These are phyloP conservation scores for Madurella fahalii DNA, from an alignment of 2,329 filamentous ascomycete species.

Conservation along the genomic window DNA sequence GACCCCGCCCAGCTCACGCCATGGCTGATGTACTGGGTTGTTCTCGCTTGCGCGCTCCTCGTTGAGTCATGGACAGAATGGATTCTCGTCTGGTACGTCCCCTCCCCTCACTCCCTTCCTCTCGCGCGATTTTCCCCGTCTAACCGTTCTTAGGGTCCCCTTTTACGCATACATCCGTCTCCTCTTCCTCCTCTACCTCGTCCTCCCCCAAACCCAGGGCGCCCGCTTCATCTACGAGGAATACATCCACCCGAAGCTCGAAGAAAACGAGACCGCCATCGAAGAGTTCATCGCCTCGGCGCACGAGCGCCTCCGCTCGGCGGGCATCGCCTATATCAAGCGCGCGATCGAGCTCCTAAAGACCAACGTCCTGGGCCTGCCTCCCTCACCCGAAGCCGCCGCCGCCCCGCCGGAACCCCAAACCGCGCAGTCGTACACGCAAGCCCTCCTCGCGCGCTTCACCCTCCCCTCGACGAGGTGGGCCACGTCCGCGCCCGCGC, in stretches of 20 bases:
- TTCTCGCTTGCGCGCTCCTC: constrained; percentile 74
- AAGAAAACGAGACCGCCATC: constrained; percentile 81
- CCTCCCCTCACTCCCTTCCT: not conserved
- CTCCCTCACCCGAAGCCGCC: constrained; percentile 46
- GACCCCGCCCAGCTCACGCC: constrained; percentile 86
- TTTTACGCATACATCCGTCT: constrained; percentile 93
- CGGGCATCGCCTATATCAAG: constrained; percentile 73
- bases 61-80: constrained; percentile 86
- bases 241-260: constrained; percentile 82
- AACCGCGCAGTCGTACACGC: constrained; percentile 61
- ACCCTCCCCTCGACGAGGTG: constrained; percentile 69
- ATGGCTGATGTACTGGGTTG: constrained; percentile 99
- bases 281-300: constrained; percentile 81
- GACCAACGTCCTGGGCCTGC: constrained; percentile 74
- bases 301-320: constrained; percentile 72
- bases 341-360: constrained; percentile 67
- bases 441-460: constrained; percentile 79
- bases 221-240: constrained; percentile 80
- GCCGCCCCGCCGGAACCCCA: constrained; percentile 38
- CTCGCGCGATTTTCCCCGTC: not conserved
- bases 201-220: constrained; percentile 96
- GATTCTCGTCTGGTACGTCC: constrained; percentile 69
- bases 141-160: constrained; percentile 58
- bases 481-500: constrained; percentile 36
- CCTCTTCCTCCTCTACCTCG: constrained; percentile 84